phyloP scores from a whole-genome alignment of 768 basidiomycete genomes.

The Phylloporus scabripes region DNA sequence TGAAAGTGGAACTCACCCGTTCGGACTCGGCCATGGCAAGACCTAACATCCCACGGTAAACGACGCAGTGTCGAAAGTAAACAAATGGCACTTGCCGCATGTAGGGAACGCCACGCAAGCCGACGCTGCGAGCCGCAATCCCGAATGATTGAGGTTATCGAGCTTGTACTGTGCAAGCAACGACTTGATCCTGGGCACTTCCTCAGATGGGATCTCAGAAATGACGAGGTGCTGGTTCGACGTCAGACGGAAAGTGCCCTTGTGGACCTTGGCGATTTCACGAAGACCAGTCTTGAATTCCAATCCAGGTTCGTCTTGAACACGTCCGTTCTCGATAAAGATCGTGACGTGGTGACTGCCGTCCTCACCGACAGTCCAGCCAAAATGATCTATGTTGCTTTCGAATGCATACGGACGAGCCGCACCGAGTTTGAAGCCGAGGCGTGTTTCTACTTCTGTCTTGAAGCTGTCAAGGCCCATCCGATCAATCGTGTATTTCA shows the following conservation, averaged over 20 bases:
- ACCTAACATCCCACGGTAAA: conserved; percentile 30
- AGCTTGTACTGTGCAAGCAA: conserved; percentile 82
- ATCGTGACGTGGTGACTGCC: conserved; percentile 88
- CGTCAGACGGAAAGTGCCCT: conserved; percentile 89
- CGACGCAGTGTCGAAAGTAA: not conserved
- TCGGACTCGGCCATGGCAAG: conserved; percentile 80
- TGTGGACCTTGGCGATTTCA: conserved; percentile 92
- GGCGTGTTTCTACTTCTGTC: conserved; percentile 81
- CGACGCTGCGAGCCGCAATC: conserved; percentile 79
- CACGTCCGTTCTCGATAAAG: conserved; percentile 96
- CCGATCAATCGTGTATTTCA: conserved; percentile 97
- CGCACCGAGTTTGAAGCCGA: conserved; percentile 73
- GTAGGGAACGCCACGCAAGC: conserved; percentile 99
- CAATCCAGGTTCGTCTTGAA: conserved; percentile 87
- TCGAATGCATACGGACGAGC: conserved; percentile 77
- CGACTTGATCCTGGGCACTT: conserved; percentile 71
- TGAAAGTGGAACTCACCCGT: conserved; percentile 37
- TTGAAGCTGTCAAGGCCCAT: conserved; percentile 88
- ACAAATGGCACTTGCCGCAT: conserved; percentile 48
- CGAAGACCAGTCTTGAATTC: conserved; percentile 90
- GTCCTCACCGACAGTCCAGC: conserved; percentile 85
- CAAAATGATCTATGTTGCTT: conserved; percentile 88
- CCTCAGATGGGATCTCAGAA: conserved; percentile 70
- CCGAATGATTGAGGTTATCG: conserved; percentile 78
- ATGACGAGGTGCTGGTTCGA: conserved; percentile 93